Evolutionary conservation across 148 eudicot genomes (phyloP), one percentile per base, ranked within the genome.

Genomic region (Fagopyrum tataricum): DNA sequence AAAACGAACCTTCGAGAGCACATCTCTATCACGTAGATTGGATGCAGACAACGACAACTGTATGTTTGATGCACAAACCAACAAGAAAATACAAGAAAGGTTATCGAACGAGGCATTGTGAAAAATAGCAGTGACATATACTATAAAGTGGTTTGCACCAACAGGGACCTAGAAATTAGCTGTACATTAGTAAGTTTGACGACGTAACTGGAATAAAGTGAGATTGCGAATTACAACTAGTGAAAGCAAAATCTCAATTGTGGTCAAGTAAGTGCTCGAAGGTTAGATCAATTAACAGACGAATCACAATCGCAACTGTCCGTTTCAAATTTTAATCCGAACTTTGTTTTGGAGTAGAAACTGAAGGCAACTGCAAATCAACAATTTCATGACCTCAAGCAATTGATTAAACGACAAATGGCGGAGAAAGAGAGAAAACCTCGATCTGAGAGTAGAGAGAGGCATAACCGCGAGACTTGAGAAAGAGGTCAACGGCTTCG

Each of bases 21-120:
- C 82, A 76, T 95, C 97, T 48, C 87, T 81, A 74, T 95, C 89
- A 74, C 88, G 88, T 73, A 95, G 86, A 75, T 88, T 81, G 78
- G 96, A 77, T 76, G 94, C 97, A 52, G 99, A 88, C 56, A 95
- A 73, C 44, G 99, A 90, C 72, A 95, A 78, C 99, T 95, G 97
- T 81, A 70, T 15, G 77, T 72, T 20, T 56, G 23, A 75, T 26
- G 62, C 72, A 67, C 18, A 73, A 70, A 80, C 55, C 23, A 72
- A 69, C 55, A 42, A 43, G 24, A 70, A 70, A 70, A 43, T 23
- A 70, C 52, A 69, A 69, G 17, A 69, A 43, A 15, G 7, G 49
- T 42, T 42, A 69, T 78, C 40, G 72, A 43, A 69, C 47, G 46
- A 67, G 49, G 68, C 68, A 64, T 64, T 31, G 44, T 64, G 69